Conservation (phyloP, 2,329 filamentous ascomycete species). For the Metarhizium robertsii region DNA sequence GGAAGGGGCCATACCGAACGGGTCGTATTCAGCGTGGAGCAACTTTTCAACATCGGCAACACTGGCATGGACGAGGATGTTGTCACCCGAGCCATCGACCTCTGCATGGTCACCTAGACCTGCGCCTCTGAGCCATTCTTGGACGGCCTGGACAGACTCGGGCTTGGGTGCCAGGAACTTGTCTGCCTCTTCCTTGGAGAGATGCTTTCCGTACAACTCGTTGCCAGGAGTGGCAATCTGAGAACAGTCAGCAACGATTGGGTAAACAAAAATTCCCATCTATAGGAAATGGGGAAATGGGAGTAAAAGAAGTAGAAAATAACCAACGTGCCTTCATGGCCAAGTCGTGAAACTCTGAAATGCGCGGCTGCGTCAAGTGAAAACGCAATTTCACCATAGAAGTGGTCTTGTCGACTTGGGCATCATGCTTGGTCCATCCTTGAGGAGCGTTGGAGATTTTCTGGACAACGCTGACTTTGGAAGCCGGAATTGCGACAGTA, state of each 20-base stretch:
- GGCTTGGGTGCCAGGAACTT: slow-evolving; percentile 1
- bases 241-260: background rate
- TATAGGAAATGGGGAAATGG: too few species aligned
- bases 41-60: slow-evolving; percentile 4
- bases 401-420: background rate
- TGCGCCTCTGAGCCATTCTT: slow-evolving; percentile 2
- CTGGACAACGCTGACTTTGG: background rate
- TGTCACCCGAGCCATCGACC: background rate
- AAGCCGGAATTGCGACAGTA: background rate
- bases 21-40: slow-evolving; percentile 1
- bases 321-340: slow-evolving; percentile 1
- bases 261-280: background rate
- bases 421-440: slow-evolving; percentile 1
- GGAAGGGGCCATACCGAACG: background rate
- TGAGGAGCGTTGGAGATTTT: background rate
- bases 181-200: slow-evolving; percentile 4
- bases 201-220: slow-evolving; percentile 4
- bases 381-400: slow-evolving; percentile 4
- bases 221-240: slow-evolving; percentile 7
- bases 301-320: too few species aligned
- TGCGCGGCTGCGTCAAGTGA: slow-evolving; percentile 4
- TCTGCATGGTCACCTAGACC: background rate
- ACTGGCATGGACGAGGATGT: background rate
- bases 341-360: slow-evolving; percentile 2
- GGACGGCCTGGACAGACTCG: slow-evolving; percentile 1